Evolutionary conservation across 2,329 filamentous ascomycete genomes (phyloP), one percentile per base, ranked within the genome.

Genomic region (Aaosphaeria pasadenensis): DNA sequence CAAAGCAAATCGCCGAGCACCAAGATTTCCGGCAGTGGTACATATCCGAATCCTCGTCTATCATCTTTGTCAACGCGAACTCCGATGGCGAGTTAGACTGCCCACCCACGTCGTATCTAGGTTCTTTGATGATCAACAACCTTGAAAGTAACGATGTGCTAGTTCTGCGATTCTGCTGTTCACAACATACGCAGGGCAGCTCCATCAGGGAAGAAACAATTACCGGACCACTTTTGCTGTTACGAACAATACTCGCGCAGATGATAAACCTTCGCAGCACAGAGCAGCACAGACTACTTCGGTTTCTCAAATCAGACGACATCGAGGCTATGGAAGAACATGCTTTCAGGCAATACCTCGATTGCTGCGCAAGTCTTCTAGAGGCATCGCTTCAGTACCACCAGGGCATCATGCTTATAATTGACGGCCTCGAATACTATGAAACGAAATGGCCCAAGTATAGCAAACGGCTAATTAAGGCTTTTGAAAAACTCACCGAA

Each of bases 131-230:
- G 6, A 9, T 24, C 28, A 29, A 31, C 30, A 39, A 38, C 5
- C 24, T 48, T 5, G 24, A 29, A 5, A 24, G 17, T 24, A 30
- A 17, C 6, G 30, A 28, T 29, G 17, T 30, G 17, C 30, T 50
- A 6, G 47, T 46, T 6, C 33, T 50, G n/a, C 44, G n/a, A n/a
- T 45, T 43, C 30, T 50, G 43, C 39, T 46, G 47, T 31, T 43
- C 39, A n/a, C 11, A 46, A 17, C 47, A 50, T 36, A 39, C 36
- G 36, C 7, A 28, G 17, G 28, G 43, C 38, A 11, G 42, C 17
- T 11, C 39, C 17, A 9, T 49, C 24, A 2, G 30, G 6, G 29
- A 45, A 13, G 36, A 31, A 11, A 39, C 46, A 39, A 5, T 29
- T 11, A 33, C n/a, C 9, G 43, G 36, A 11, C 39, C 36, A 17